These are phyloP conservation scores for Populus tomentosa DNA, from an alignment of 441 rosid genomes.

Conservation along the genomic window DNA sequence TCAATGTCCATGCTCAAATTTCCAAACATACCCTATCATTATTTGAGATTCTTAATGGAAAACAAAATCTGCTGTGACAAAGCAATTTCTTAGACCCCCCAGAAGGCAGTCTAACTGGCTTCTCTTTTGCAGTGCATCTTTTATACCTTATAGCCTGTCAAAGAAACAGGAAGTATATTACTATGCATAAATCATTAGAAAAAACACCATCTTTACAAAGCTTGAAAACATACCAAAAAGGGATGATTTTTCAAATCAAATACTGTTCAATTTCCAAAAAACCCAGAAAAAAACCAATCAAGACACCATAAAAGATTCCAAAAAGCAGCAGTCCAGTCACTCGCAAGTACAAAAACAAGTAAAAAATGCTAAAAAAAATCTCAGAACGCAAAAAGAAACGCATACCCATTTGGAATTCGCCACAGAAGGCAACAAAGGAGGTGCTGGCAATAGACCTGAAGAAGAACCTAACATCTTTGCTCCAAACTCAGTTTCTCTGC, in stretches of 20 bases:
- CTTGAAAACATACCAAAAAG: background rate
- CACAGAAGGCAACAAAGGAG: constrained; percentile 15
- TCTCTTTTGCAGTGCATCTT: constrained; percentile 18
- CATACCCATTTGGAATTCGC: constrained; percentile 20
- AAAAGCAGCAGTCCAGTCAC: background rate
- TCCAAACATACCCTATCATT: constrained; percentile 35
- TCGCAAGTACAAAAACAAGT: background rate
- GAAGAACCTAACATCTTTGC: constrained; percentile 27
- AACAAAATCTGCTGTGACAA: constrained; percentile 13
- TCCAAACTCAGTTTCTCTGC: background rate
- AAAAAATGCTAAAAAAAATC: background rate
- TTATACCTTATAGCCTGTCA: constrained; percentile 35
- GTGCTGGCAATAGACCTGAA: constrained; percentile 9
- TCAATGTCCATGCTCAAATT: constrained; percentile 4
- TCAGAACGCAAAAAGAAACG: background rate
- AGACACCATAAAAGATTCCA: background rate
- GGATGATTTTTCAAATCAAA: background rate
- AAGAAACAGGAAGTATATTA: constrained; percentile 4
- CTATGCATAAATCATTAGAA: background rate
- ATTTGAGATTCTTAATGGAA: constrained; percentile 26
- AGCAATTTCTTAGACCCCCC: constrained; percentile 24
- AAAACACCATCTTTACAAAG: background rate
- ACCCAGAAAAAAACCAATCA: background rate
- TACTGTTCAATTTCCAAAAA: background rate
- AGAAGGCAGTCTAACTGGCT: constrained; percentile 2